Base-by-base conservation (phyloP, 2,329 filamentous ascomycete species). In the Colletotrichum endophyticum region DNA sequence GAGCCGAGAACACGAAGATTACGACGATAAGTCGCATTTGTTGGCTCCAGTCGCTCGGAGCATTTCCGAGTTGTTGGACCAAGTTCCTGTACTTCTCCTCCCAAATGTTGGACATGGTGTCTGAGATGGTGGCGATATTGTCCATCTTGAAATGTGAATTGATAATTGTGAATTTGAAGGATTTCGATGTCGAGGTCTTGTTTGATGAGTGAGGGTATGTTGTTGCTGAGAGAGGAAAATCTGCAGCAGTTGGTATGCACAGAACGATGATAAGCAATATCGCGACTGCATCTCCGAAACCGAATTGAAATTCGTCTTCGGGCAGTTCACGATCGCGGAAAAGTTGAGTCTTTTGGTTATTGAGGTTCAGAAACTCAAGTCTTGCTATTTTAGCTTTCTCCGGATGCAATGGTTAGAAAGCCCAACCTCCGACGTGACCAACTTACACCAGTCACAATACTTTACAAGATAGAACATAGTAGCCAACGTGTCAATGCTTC, bases 251-350 rank as follows among this genome's bases (percentile, higher is more conserved):
- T 22, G 44, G 44, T 5, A 11, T 22, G 11, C n/a, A 53, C 44
- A 8, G 11, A 53, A 11, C 44, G 6, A 13, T 53, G 11, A 53
- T 53, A 22, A 53, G 11, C 7, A 2, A 22, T 13, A 22, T 53
- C n/a, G 4, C n/a, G 3, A 22, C 44, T 53, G 44, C 7, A 22
- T 0, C 44, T 53, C 44, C n/a, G 44, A 22, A 53, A 22, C 6
- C 19, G 12, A 22, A 13, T 13, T 1, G 4, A 4, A 8, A 0
- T 53, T 53, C 9, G 3, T 4, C 19, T 9, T 3, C 5, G 2
- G 0, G 11, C 6, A 12, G 19, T 49, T 49, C 39, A 49, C 19
- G 2, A 5, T 49, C 19, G 6, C 39, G 11, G 9, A 3, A 19
- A 44, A 44, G 36, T 19, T 2, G 36, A 19, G 39, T 6, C 9